phyloP scores from a whole-genome alignment of 139 green algal genomes.

The Ettlia oleoabundans region DNA sequence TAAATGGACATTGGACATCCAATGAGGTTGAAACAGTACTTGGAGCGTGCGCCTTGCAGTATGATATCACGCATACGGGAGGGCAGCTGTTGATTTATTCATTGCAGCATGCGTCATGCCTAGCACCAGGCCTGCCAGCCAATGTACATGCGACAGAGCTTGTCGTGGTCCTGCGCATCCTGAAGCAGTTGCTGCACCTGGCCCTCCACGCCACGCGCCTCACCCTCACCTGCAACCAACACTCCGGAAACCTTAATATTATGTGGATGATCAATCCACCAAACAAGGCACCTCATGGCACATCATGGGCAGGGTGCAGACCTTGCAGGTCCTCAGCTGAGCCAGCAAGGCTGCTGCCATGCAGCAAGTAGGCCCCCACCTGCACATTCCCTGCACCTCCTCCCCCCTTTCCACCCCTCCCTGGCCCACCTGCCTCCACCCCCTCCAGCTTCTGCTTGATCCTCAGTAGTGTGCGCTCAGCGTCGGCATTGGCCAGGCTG shows the following conservation, averaged over 20 bases:
- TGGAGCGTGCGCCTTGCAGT: too few species aligned
- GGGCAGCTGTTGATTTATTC: too few species aligned
- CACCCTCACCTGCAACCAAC: conserved; percentile 66
- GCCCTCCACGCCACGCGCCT: conserved; percentile 70
- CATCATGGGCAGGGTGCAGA: too few species aligned
- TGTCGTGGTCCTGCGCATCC: conserved; percentile 84
- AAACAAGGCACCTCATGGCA: not conserved
- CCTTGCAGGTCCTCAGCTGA: too few species aligned
- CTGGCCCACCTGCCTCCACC: conserved; percentile 62
- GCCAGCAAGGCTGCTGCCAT: too few species aligned
- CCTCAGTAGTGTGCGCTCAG: conserved; percentile 84
- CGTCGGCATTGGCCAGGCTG: conserved; percentile 79
- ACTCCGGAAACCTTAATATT: not conserved
- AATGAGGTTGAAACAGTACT: too few species aligned
- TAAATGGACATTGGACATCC: too few species aligned
- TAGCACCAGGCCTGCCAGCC: conserved; percentile 85
- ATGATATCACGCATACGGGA: too few species aligned
- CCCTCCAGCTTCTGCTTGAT: conserved; percentile 96
- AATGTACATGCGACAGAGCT: conserved; percentile 84
- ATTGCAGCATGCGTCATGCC: too few species aligned
- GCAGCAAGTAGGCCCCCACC: not conserved
- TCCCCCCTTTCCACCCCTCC: not conserved
- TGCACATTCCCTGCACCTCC: too few species aligned
- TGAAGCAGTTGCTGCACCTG: conserved; percentile 88
- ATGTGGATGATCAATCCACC: not conserved